Evolutionary conservation across 2,329 filamentous ascomycete species (phyloP).

Genomic region (Clarireedia homoeocarpa): DNA sequence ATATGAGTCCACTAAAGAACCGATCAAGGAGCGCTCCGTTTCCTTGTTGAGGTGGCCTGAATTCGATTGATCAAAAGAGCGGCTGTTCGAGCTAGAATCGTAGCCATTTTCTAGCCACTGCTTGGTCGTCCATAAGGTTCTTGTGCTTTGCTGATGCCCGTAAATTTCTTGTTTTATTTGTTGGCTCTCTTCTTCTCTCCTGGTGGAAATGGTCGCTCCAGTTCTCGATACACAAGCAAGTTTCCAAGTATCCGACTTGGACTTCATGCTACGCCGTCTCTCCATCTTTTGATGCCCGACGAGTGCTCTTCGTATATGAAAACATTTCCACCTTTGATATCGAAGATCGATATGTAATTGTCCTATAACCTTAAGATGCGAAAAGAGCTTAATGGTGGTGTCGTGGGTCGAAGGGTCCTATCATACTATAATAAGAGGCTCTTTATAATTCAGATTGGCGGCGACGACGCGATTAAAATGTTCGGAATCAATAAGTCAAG

Average conservation of each 20-base stretch:
- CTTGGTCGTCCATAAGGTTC: conserved; percentile 12
- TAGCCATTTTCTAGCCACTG: conserved; percentile 13
- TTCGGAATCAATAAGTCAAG: too few relatives aligned
- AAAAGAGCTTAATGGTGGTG: too few relatives aligned
- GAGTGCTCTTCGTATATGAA: conserved; percentile 82
- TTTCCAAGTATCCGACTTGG: conserved; percentile 92
- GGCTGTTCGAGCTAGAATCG: conserved; percentile 5
- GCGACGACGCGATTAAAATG: too few relatives aligned
- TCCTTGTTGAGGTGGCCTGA: conserved; percentile 25
- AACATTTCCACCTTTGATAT: too few relatives aligned
- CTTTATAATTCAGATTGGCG: too few relatives aligned
- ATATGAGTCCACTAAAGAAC: conserved; percentile 84
- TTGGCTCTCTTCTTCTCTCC: conserved; percentile 80
- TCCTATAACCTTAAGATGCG: too few relatives aligned
- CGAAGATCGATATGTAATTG: too few relatives aligned
- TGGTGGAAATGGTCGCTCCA: conserved; percentile 86
- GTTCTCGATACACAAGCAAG: conserved; percentile 94
- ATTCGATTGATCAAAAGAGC: conserved; percentile 12
- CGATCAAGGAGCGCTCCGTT: conserved; percentile 45
- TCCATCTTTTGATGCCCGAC: conserved; percentile 91
- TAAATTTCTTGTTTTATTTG: conserved; percentile 52
- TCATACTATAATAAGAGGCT: too few relatives aligned
- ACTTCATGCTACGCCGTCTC: conserved; percentile 85
- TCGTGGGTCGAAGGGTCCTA: too few relatives aligned
- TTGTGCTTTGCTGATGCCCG: conserved; percentile 24